Base-by-base conservation (phyloP, 805 yeast species). In the Candida tibetensis region DNA sequence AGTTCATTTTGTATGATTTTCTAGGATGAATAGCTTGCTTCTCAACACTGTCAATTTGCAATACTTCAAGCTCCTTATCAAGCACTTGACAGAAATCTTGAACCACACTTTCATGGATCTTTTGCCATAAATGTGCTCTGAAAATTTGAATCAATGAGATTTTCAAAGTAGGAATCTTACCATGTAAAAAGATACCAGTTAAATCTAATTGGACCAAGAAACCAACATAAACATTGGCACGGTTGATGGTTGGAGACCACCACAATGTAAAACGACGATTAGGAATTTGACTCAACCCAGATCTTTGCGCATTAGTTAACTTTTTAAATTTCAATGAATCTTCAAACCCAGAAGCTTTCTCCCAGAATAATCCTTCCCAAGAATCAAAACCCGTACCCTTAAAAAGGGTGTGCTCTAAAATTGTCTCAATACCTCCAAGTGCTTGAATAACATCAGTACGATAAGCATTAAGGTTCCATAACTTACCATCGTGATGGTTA, bases 321-420 rank as follows among this genome's bases (percentile, higher is more conserved):
- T 91, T 93, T 60, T 90, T 89, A 63, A 89, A 86, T 58, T 90
- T 91, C 76, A 93, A 76, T 0, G 96, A 85, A 53, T 93, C 99
- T 60, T 93, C 99, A 58, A 90, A 93, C 0, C 99, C 99, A 18
- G 95, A 82, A 0, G 95, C 95, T 57, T 90, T 90, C 56, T 93
- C 99, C 99, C 99, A 93, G 62, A 93, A 93, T 17, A 93, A 68
- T 4, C 99, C 98, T 66, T 93, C 99, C 99, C 99, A 93, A 6
- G 95, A 85, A 49, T 85, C 95, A 55, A 93, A 93, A 0, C 99
- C 99, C 1, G 99, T 93, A 9, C 95, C 99, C 57, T 85, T 88
- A 69, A 93, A 93, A 32, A 93, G 63, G 0, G 98, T 89, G 52
- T 93, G 99, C 53, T 91, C 98, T 43, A 93, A 62, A 55, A 93